Percentiles rank a stretch among this genome's conserved stretches.
Conservation (phyloP, 2,329 filamentous ascomycete genomes). For the Fusarium graminum region DNA sequence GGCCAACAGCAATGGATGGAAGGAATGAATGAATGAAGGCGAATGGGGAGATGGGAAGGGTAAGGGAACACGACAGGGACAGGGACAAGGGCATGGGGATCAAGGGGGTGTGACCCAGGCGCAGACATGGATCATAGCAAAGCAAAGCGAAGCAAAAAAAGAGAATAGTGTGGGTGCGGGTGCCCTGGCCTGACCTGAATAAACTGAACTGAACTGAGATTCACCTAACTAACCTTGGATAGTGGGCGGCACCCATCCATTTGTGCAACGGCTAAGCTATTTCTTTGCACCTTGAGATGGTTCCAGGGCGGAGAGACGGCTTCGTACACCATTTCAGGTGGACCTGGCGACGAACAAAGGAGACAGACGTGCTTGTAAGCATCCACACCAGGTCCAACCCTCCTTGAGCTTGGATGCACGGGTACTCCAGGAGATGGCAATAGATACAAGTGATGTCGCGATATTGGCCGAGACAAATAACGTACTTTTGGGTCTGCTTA, state of each 20-base stretch:
- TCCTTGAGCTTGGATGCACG: constrained; percentile 19
- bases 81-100: constrained; percentile 48
- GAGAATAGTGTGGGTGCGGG: neutral
- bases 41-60: constrained; percentile 50
- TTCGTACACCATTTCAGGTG: constrained; percentile 38
- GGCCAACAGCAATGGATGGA: constrained; percentile 48
- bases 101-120: constrained; percentile 39
- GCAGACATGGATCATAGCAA: constrained; percentile 28
- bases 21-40: constrained; percentile 50
- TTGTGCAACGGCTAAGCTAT: constrained; percentile 33
- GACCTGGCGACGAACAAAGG: constrained; percentile 39
- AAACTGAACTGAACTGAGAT: constrained; percentile 27
- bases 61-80: constrained; percentile 54
- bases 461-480: constrained; percentile 1
- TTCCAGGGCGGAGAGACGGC: constrained; percentile 24
- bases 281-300: constrained; percentile 27
- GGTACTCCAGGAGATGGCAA: constrained; percentile 31
- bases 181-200: constrained; percentile 25
- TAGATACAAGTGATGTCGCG: constrained; percentile 28
- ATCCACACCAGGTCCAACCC: constrained; percentile 25
- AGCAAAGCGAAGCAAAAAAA: constrained; percentile 4
- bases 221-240: constrained; percentile 37
- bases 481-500: constrained; percentile 22
- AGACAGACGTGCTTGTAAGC: constrained; percentile 19
- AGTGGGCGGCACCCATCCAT: constrained; percentile 32